Evolutionary conservation across 495 filamentous ascomycete species (phyloP).

Genomic region (Entonaema liquescens): DNA sequence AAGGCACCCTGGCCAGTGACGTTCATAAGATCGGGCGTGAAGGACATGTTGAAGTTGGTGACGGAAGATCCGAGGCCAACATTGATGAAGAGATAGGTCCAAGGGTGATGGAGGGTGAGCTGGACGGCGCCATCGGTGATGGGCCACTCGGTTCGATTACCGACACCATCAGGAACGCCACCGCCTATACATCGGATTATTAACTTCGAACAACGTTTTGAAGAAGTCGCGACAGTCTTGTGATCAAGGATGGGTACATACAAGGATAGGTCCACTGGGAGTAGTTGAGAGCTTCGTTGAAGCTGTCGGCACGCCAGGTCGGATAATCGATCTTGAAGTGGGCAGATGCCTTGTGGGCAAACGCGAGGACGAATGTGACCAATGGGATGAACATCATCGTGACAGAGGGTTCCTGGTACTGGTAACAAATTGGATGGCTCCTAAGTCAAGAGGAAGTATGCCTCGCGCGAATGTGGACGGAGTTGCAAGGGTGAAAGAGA

Average conservation of each 20-base stretch:
- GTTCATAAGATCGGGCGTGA: slow-evolving; percentile 62
- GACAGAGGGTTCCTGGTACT: neutral
- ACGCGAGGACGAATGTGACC: slow-evolving; percentile 45
- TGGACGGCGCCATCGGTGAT: slow-evolving; percentile 62
- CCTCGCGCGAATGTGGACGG: neutral
- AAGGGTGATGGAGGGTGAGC: slow-evolving; percentile 62
- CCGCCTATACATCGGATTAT: slow-evolving; percentile 56
- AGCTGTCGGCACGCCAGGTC: slow-evolving; percentile 63
- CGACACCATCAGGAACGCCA: slow-evolving; percentile 57
- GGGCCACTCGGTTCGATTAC: slow-evolving; percentile 70
- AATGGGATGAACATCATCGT: slow-evolving; percentile 44
- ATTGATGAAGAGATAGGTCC: slow-evolving; percentile 69
- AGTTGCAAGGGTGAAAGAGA: neutral
- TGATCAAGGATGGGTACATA: slow-evolving; percentile 42
- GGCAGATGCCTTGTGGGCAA: slow-evolving; percentile 54
- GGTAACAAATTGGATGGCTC: neutral
- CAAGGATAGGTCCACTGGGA: slow-evolving; percentile 69
- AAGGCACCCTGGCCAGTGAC: slow-evolving; percentile 68
- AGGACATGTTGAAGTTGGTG: slow-evolving; percentile 67
- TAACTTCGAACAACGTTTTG: neutral
- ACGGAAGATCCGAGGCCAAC: slow-evolving; percentile 62
- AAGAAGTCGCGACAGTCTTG: slow-evolving; percentile 1
- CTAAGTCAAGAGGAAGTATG: neutral
- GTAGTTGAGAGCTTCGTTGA: slow-evolving; percentile 45
- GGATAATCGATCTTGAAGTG: slow-evolving; percentile 69